Evolutionary conservation across 306 rosid species (phyloP).

Genomic region (Castanea sativa): DNA sequence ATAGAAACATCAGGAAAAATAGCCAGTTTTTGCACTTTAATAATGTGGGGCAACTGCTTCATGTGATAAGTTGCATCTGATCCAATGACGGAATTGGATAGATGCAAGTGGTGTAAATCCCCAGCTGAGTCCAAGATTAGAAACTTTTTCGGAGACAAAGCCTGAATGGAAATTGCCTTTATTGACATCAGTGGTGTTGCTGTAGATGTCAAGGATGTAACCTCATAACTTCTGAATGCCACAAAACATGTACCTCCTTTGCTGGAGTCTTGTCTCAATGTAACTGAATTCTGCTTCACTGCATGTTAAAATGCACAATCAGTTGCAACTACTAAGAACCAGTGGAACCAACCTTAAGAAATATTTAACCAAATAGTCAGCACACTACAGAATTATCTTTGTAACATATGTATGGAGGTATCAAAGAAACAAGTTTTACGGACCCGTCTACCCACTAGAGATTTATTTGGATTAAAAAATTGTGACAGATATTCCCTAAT

Average conservation of each 20-base stretch:
- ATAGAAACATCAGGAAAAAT: constrained; percentile 60
- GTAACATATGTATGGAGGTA: constrained; percentile 9
- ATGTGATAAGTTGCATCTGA: constrained; percentile 44
- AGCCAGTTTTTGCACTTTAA: constrained; percentile 65
- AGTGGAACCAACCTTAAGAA: constrained; percentile 17
- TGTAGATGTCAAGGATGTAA: constrained; percentile 40
- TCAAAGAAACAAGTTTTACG: not conserved
- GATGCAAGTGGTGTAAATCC: constrained; percentile 59
- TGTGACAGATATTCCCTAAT: constrained; percentile 25
- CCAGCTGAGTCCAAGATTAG: constrained; percentile 78
- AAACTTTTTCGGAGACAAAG: constrained; percentile 61
- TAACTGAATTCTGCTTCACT: constrained; percentile 64
- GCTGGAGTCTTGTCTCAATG: constrained; percentile 41
- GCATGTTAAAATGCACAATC: constrained; percentile 36
- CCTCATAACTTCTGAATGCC: constrained; percentile 44
- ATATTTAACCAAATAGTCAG: constrained; percentile 6
- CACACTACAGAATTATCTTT: constrained; percentile 17
- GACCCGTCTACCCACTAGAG: constrained; percentile 21
- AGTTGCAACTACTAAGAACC: constrained; percentile 24
- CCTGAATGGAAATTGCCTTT: constrained; percentile 73
- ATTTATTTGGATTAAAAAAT: constrained; percentile 25
- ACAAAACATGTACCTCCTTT: constrained; percentile 65
- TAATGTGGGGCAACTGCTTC: constrained; percentile 51
- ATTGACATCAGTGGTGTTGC: constrained; percentile 32
- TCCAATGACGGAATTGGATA: constrained; percentile 54